Base-by-base conservation (phyloP, 2,329 filamentous ascomycete genomes). In the Fusarium musae region DNA sequence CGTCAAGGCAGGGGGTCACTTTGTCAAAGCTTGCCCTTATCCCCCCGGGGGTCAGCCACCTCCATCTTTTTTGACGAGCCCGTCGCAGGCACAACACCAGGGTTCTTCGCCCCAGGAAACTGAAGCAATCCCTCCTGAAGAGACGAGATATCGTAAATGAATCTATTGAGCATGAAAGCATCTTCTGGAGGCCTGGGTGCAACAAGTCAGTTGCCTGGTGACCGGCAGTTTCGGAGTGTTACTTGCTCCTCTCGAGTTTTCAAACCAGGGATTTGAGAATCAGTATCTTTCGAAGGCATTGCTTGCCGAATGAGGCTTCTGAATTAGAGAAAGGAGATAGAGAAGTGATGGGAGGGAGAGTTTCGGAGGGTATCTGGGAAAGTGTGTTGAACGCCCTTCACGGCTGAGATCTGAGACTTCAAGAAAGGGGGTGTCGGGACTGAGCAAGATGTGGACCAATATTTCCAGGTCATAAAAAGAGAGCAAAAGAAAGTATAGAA, bases 91-190 rank as follows among this genome's bases (percentile, higher is more conserved):
- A 7, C 2, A 10, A 6, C 5, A 6, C 21, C 1, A 16, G 40
- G 13, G 9, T 15, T 5, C 0, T 23, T 19, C 4, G 3, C 1
- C 3, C 9, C 12, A n/a, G 39, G 9, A 7, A 17, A 7, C 23
- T 62, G 53, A 13, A 73, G 28, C 1, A 76, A 60, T 1, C 59
- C 56, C 26, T 73, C 68, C 21, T 75, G 71, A 13, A 73, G 16
- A 3, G 65, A 67, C 6, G 49, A 65, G 0, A 46, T 59, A 32
- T 75, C 67, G 12, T 73, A 54, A 30, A 76, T 57, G 32, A 66
- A 76, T 19, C 42, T 50, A 0, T 53, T 32, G 10, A 76, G 57
- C 56, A 73, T 65, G 6, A 3, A 28, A 6, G 12, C 3, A 16
- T 34, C 19, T 17, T 34, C 30, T 34, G 12, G 32, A 17, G 23